Base-by-base conservation (phyloP, 257 asterid genomes). In the Verbascum thapsus region DNA sequence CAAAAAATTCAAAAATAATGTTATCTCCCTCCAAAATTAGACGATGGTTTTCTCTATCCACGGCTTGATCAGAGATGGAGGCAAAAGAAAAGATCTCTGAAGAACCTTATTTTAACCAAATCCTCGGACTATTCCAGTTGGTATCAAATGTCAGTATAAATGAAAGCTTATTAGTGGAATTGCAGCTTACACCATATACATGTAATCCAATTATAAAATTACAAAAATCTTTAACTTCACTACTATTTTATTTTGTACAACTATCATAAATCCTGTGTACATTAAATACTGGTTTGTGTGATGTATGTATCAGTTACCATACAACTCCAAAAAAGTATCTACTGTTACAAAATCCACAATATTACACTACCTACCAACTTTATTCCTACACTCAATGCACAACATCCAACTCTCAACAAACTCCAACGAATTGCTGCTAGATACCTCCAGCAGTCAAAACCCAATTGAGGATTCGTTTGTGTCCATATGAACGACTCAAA, bases 311-410 rank as follows among this genome's bases (percentile, higher is more conserved):
- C 20, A 56, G 52, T 32, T 44, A 48, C 61, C 62, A 52, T 16
- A n/a, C 10, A 72, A 60, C 17, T 17, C 60, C 11, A 45, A 53
- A 17, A 52, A 69, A 10, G 13, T 39, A 63, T 54, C 70, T 32
- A 15, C 15, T 2, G 10, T 13, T 12, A 54, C 15, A 5, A 13
- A n/a, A 2, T 38, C 64, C 45, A 45, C 10, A 12, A 19, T 40
- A 47, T 61, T 50, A 61, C 30, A 37, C 53, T 32, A 15, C 53
- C 53, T 37, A 23, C 56, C 48, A 38, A 49, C 53, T 39, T 34
- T 40, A 37, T 54, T 11, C 54, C 53, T n/a, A 10, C 58, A 59
- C 23, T 70, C 49, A 70, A 23, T 48, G 67, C 65, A 60, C 18
- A 38, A 15, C 53, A 38, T 45, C 68, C 35, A 22, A 19, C 58